phyloP scores from a whole-genome alignment of 257 asterid genomes.

The Lantana camara region DNA sequence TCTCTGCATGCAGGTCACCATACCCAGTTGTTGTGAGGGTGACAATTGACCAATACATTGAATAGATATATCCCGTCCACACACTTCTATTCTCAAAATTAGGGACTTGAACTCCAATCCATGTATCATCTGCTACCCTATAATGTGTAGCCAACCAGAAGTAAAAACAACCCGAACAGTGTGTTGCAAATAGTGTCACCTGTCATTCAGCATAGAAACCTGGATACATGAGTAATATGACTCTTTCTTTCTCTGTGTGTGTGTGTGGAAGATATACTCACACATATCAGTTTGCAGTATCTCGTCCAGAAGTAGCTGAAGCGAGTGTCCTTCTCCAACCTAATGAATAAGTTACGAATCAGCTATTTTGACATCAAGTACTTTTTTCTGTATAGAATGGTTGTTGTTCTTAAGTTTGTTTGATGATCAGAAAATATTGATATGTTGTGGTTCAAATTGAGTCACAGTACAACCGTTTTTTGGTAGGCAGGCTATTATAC shows the following conservation, averaged over 20 bases:
- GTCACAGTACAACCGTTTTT: not conserved
- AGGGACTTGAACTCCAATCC: constrained; percentile 75
- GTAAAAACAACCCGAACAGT: constrained; percentile 87
- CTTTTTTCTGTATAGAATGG: too few relatives aligned
- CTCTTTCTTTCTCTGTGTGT: not conserved
- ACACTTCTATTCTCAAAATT: constrained; percentile 58
- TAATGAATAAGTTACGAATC: constrained; percentile 28
- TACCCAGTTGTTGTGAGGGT: constrained; percentile 93
- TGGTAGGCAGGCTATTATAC: not conserved
- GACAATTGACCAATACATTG: constrained; percentile 90
- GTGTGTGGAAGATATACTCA: constrained; percentile 31
- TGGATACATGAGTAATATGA: not conserved
- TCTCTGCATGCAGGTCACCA: constrained; percentile 83
- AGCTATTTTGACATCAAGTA: constrained; percentile 6
- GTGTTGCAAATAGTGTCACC: constrained; percentile 87
- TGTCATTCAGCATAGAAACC: constrained; percentile 28
- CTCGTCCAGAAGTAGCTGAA: constrained; percentile 94
- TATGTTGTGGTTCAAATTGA: not conserved
- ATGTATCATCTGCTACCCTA: constrained; percentile 44
- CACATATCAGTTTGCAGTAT: constrained; percentile 64
- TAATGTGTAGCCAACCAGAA: constrained; percentile 80
- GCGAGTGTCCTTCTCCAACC: constrained; percentile 93
- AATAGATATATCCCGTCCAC: constrained; percentile 76
- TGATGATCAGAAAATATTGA: too few relatives aligned
- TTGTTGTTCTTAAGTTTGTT: too few relatives aligned